phyloP scores from a whole-genome alignment of 106 monocot species.

The Acorus gramineus region DNA sequence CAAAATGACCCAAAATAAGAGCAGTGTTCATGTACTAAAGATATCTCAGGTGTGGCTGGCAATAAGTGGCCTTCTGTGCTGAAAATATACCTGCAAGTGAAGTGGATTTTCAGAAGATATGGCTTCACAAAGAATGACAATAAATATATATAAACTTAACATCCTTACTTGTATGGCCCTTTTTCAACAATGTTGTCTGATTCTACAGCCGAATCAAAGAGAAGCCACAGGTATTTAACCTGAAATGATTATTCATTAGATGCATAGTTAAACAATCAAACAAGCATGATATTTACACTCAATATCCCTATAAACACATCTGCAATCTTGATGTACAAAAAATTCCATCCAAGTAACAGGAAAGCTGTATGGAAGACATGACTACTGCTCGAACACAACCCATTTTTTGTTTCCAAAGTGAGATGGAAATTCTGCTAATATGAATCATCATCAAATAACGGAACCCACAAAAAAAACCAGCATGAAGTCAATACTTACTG shows the following conservation, averaged over 20 bases:
- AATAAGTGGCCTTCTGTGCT: conserved; percentile 93
- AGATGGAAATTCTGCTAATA: no score
- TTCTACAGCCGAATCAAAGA: conserved; percentile 94
- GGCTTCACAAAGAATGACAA: background rate
- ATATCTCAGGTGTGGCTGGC: conserved; percentile 85
- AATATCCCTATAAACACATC: no score
- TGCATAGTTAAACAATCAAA: background rate
- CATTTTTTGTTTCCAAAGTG: no score
- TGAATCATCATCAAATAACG: background rate
- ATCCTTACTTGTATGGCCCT: conserved; percentile 84
- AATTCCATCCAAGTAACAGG: no score
- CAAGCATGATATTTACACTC: no score
- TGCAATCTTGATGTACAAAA: no score
- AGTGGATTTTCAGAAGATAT: no score
- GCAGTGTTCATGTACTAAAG: conserved; percentile 71
- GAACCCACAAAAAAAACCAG: background rate
- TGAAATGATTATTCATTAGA: conserved; percentile 26
- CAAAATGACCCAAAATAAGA: conserved; percentile 92
- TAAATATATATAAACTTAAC: background rate
- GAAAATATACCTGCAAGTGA: conserved; percentile 66
- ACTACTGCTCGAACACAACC: no score
- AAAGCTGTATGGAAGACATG: no score
- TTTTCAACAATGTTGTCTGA: conserved; percentile 93
- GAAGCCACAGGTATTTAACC: conserved; percentile 99
- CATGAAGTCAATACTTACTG: conserved; percentile 29